A percentile compares a stretch with the other conserved stretches of the same genome.
Evolutionary conservation across 345 rosid species (phyloP).

Genomic region (Citropsis articulata): DNA sequence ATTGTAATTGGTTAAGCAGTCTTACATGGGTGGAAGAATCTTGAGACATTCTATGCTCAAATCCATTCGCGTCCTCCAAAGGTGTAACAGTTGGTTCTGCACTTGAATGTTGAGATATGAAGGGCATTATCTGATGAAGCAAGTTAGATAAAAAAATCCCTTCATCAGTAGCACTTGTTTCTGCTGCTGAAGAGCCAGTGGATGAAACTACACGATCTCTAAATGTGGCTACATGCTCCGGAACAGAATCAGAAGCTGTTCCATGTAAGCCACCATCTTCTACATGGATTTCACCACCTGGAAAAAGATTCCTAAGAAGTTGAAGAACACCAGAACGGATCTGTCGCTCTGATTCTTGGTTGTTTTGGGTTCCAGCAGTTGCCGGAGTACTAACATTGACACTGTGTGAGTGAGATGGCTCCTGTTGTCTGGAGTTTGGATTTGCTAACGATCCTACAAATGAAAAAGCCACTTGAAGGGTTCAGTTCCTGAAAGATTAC

Average conservation of each 20-base stretch:
- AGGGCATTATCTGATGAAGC: constrained; percentile 65
- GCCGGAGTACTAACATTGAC: constrained; percentile 36
- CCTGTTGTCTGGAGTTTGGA: constrained; percentile 37
- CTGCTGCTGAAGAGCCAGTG: constrained; percentile 28
- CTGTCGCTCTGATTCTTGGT: constrained; percentile 47
- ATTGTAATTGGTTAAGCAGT: neutral
- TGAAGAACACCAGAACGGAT: constrained; percentile 43
- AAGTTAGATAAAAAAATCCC: constrained; percentile 60
- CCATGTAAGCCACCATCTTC: constrained; percentile 39
- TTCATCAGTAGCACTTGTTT: constrained; percentile 41
- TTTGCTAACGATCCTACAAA: constrained; percentile 36
- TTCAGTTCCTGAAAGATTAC: neutral
- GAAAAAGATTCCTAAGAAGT: constrained; percentile 48
- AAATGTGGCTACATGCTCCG: constrained; percentile 12
- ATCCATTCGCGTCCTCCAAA: constrained; percentile 25
- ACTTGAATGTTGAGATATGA: constrained; percentile 37
- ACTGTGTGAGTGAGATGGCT: constrained; percentile 33
- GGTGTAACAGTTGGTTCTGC: constrained; percentile 23
- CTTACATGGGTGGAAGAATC: constrained; percentile 35
- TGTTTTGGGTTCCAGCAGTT: constrained; percentile 36
- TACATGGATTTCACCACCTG: constrained; percentile 53
- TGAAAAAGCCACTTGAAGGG: neutral
- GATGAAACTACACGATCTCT: constrained; percentile 27
- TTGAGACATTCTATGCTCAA: constrained; percentile 8
- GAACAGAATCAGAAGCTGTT: constrained; percentile 26